A percentile compares a stretch with the other conserved stretches of the same genome.
Conservation (phyloP, 2,329 filamentous ascomycete species). For the Fusarium sp. region DNA sequence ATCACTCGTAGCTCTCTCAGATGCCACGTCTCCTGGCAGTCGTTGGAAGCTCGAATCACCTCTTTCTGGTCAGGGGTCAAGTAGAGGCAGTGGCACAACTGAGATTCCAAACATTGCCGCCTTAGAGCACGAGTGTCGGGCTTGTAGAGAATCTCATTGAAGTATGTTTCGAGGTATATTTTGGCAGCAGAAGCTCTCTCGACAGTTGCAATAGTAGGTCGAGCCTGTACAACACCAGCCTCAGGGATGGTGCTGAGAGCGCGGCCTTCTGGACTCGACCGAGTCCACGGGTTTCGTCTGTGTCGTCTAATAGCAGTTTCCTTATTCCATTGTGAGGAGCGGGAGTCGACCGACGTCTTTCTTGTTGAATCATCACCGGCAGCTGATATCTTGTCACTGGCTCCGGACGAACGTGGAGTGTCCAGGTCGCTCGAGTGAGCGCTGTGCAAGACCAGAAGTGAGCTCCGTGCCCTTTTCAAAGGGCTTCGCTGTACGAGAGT, state of each 20-base stretch:
- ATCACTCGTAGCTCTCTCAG: constrained; percentile 79
- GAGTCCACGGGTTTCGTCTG: constrained; percentile 51
- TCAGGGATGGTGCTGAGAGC: constrained; percentile 53
- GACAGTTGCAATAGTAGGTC: constrained; percentile 67
- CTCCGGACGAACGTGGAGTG: constrained; percentile 45
- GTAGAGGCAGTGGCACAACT: constrained; percentile 67
- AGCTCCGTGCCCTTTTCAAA: constrained; percentile 38
- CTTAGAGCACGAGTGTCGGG: constrained; percentile 50
- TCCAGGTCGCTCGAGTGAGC: constrained; percentile 30
- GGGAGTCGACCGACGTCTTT: constrained; percentile 52
- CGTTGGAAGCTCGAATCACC: constrained; percentile 69
- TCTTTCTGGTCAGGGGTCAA: constrained; percentile 68
- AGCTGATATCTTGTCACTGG: constrained; percentile 42
- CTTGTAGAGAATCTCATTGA: constrained; percentile 74
- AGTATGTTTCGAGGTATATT: constrained; percentile 87
- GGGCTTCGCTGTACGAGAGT: constrained; percentile 46
- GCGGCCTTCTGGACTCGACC: constrained; percentile 51
- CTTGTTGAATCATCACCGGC: constrained; percentile 44
- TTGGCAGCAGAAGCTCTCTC: constrained; percentile 86
- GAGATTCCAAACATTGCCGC: constrained; percentile 53
- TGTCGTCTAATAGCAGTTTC: constrained; percentile 40
- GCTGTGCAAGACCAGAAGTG: constrained; percentile 40
- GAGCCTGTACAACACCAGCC: constrained; percentile 37
- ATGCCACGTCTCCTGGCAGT: constrained; percentile 76
- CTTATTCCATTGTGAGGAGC: constrained; percentile 39